Evolutionary conservation across 257 asterid species (phyloP).

Genomic region (Ophiorrhiza pumila): DNA sequence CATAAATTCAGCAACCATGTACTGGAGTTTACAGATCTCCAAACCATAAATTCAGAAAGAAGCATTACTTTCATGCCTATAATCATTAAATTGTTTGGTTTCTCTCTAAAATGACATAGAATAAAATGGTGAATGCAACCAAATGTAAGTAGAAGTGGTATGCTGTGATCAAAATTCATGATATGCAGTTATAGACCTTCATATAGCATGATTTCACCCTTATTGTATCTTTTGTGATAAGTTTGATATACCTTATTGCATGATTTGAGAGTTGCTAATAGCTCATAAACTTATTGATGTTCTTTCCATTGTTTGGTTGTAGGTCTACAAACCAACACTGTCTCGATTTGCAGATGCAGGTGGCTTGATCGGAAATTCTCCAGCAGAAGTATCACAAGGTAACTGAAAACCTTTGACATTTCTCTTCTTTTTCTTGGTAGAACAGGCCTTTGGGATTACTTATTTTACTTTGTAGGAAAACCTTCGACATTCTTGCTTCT

Average conservation of each 20-base stretch:
- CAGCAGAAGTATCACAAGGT: slow-evolving; percentile 91
- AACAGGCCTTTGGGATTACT: no score
- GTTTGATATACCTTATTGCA: background rate
- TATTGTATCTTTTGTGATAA: background rate
- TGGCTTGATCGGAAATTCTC: slow-evolving; percentile 75
- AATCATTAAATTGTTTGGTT: background rate
- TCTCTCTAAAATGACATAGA: background rate
- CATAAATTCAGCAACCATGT: no score
- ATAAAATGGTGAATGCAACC: background rate
- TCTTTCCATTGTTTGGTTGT: slow-evolving; percentile 19
- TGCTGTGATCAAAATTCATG: background rate
- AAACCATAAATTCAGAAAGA: background rate
- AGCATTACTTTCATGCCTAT: background rate
- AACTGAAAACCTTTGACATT: slow-evolving; percentile 23
- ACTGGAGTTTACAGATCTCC: no score
- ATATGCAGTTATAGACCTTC: background rate
- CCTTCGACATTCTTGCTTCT: background rate
- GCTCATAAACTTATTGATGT: slow-evolving; percentile 6
- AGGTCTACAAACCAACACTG: slow-evolving; percentile 84
- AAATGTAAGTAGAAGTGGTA: background rate
- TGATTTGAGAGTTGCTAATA: background rate
- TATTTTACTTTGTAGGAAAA: background rate
- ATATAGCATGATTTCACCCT: background rate
- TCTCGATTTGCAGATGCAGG: slow-evolving; percentile 82
- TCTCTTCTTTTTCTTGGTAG: no score